A percentile compares a stretch with the other conserved stretches of the same genome.
Conservation (phyloP, 2,329 filamentous ascomycete species). For the Lithohypha guttulata region DNA sequence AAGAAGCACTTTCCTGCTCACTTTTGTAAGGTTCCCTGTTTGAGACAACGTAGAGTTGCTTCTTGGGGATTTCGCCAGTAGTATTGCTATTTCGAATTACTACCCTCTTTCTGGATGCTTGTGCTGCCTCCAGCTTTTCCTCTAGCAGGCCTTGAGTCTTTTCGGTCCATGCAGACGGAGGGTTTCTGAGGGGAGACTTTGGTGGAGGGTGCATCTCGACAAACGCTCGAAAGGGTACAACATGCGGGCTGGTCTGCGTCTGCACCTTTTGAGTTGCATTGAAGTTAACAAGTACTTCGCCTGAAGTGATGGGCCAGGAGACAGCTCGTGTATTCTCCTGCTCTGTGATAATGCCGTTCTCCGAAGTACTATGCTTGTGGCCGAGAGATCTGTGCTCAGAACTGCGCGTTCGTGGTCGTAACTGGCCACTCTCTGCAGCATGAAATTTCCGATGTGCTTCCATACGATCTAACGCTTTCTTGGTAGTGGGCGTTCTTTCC, state of each 20-base stretch:
- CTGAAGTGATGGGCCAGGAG: constrained; percentile 16
- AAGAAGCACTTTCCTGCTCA: constrained; percentile 11
- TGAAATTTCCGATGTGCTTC: constrained; percentile 20
- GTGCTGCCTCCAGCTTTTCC: constrained; percentile 11
- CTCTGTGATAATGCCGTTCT: constrained; percentile 13
- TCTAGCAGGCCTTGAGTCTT: constrained; percentile 18
- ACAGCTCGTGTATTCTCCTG: constrained; percentile 11
- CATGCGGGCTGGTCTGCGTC: constrained; percentile 13
- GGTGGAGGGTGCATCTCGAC: constrained; percentile 16
- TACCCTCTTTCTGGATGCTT: constrained; percentile 2
- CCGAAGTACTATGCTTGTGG: constrained; percentile 14
- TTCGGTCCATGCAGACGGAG: constrained; percentile 20
- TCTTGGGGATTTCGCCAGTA: too few relatives aligned
- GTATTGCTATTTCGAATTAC: constrained; percentile 2
- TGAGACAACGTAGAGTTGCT: background rate
- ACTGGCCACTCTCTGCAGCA: constrained; percentile 20
- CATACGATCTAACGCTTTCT: constrained; percentile 17
- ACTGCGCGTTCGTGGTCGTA: constrained; percentile 12
- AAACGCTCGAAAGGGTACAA: constrained; percentile 18
- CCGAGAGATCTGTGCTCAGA: constrained; percentile 9
- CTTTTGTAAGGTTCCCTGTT: background rate
- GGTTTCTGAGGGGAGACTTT: constrained; percentile 11
- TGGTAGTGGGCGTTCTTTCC: constrained; percentile 12
- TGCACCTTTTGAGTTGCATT: constrained; percentile 14
- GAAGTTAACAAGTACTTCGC: constrained; percentile 12